A percentile compares a stretch with the other conserved stretches of the same genome.
phyloP scores from a whole-genome alignment of 495 filamentous ascomycete species.

The Durotheca rogersii region DNA sequence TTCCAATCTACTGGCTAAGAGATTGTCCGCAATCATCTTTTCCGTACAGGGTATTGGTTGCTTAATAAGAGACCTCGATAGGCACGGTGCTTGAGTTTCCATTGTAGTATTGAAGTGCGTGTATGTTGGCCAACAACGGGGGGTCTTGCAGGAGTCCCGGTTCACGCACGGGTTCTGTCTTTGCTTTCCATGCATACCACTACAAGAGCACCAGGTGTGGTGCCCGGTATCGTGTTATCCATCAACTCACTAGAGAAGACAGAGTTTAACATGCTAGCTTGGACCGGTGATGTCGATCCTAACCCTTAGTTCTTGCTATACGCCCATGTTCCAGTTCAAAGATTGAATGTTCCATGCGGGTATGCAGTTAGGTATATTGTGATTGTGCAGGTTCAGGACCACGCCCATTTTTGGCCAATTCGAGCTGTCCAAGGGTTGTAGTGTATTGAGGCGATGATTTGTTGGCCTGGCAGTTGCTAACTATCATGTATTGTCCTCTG shows the following conservation, averaged over 20 bases:
- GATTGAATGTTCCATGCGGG: too few relatives aligned
- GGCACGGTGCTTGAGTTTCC: background rate
- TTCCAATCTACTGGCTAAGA: constrained; percentile 9
- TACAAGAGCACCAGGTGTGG: background rate
- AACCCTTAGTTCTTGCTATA: constrained; percentile 35
- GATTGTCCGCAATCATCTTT: constrained; percentile 2
- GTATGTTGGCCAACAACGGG: constrained; percentile 11
- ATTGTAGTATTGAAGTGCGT: background rate
- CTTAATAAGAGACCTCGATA: background rate
- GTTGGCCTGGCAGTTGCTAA: background rate
- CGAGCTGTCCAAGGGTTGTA: constrained; percentile 46
- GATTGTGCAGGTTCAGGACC: too few relatives aligned
- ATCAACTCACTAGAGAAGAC: background rate
- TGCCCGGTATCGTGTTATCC: background rate
- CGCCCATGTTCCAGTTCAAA: constrained; percentile 32
- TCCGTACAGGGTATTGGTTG: background rate
- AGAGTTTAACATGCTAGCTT: background rate
- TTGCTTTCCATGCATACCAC: background rate
- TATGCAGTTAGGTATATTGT: too few relatives aligned
- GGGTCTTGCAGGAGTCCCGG: background rate
- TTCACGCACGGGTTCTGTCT: background rate
- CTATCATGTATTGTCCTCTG: background rate
- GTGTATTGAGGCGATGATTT: constrained; percentile 44
- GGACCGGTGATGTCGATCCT: constrained; percentile 31
- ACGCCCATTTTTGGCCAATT: constrained; percentile 48